These are phyloP conservation scores for Punica granatum DNA, from an alignment of 345 rosid genomes.

Conservation along the genomic window DNA sequence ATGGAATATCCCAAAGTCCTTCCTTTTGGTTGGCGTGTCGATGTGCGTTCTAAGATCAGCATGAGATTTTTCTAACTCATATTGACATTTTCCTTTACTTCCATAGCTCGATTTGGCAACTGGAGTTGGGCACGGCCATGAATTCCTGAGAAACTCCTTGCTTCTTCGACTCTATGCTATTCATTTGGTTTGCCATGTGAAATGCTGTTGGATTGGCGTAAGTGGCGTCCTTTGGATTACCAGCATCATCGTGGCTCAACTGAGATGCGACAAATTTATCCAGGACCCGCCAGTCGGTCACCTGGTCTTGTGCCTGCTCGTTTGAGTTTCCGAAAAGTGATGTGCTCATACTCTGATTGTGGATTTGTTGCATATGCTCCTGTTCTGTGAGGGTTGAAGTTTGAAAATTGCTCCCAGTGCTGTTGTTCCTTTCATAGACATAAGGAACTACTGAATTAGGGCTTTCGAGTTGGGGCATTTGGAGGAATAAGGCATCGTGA, in stretches of 20 bases:
- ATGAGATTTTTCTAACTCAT: background rate
- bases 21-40: background rate
- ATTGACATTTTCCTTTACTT: slow-evolving; percentile 23
- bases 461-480: slow-evolving; percentile 77
- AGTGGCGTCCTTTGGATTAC: slow-evolving; percentile 20
- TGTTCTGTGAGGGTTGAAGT: slow-evolving; percentile 49
- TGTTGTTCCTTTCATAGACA: slow-evolving; percentile 27
- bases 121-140: slow-evolving; percentile 43
- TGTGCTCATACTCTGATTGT: slow-evolving; percentile 41
- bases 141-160: slow-evolving; percentile 46
- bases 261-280: slow-evolving; percentile 98
- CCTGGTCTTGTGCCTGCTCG: slow-evolving; percentile 66
- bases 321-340: slow-evolving; percentile 27
- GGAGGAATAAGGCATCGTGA: slow-evolving; percentile 43
- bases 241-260: slow-evolving; percentile 71
- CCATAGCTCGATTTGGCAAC: slow-evolving; percentile 86
- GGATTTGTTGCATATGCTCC: slow-evolving; percentile 35
- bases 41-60: background rate
- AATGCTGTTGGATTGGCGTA: slow-evolving; percentile 27
- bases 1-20: background rate
- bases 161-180: slow-evolving; percentile 35
- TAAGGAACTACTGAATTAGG: slow-evolving; percentile 48
- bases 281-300: slow-evolving; percentile 90
- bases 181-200: slow-evolving; percentile 38
- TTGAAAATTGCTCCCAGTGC: slow-evolving; percentile 39